Conservation (phyloP, 805 yeast species). For the Spathaspora gorwiae region DNA sequence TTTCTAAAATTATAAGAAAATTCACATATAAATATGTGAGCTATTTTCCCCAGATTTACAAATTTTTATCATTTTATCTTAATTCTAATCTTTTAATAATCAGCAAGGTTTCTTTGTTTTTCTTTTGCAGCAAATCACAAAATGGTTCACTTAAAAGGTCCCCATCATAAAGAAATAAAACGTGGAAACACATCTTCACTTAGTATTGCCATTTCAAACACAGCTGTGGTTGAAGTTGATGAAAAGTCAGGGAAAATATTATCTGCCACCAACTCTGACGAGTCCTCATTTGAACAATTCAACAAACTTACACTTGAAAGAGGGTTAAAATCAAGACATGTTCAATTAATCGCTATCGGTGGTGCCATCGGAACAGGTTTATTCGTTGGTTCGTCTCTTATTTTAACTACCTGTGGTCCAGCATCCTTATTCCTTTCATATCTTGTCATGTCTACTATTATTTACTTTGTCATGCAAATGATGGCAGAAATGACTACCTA, state of each 20-base stretch:
- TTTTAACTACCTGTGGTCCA: conserved; percentile 59
- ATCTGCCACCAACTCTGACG: conserved; percentile 15
- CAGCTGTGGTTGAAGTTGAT: conserved; percentile 21
- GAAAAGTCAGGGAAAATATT: conserved; percentile 14
- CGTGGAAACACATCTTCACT: conserved; percentile 21
- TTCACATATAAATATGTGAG: too few species aligned
- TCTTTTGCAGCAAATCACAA: too few species aligned
- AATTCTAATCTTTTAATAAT: too few species aligned
- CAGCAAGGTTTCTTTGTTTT: too few species aligned
- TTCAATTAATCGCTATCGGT: conserved; percentile 75
- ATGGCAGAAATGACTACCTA: conserved; percentile 32
- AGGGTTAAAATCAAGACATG: conserved; percentile 45
- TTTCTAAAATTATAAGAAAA: too few species aligned
- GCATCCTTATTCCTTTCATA: conserved; percentile 50
- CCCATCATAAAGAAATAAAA: conserved; percentile 11
- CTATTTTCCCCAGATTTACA: too few species aligned
- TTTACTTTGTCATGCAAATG: conserved; percentile 28
- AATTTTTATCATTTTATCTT: too few species aligned
- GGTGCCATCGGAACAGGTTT: conserved; percentile 83
- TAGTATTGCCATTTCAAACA: conserved; percentile 24
- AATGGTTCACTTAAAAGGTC: too few species aligned
- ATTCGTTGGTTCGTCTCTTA: conserved; percentile 61
- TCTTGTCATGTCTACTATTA: conserved; percentile 17
- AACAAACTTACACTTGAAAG: conserved; percentile 28
- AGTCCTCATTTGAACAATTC: conserved; percentile 13